A percentile compares a stretch with the other conserved stretches of the same genome.
Conservation (phyloP, 2,329 filamentous ascomycete genomes). For the Colletotrichum sp. region DNA sequence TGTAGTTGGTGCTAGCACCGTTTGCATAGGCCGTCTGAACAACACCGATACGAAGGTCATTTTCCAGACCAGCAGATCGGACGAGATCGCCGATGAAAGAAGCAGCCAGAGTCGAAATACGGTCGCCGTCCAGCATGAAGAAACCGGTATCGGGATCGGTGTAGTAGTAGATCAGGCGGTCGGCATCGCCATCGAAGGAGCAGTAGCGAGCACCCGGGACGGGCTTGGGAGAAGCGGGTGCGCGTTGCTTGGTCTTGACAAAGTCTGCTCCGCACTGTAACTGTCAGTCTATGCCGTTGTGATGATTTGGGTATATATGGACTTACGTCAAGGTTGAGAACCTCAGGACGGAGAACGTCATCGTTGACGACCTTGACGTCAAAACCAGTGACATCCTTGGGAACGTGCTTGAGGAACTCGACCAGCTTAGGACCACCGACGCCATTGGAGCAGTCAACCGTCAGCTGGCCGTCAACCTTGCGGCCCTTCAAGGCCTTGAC, state of each 20-base stretch:
- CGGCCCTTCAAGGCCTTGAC: constrained; percentile 80
- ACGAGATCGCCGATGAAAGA: constrained; percentile 92
- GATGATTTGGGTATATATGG: not conserved
- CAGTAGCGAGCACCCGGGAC: constrained; percentile 79
- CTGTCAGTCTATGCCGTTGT: not conserved
- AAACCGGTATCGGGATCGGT: constrained; percentile 82
- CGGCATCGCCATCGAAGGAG: constrained; percentile 93
- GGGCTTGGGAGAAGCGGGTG: constrained; percentile 82
- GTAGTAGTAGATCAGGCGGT: constrained; percentile 96
- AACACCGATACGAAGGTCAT: constrained; percentile 88
- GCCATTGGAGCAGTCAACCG: constrained; percentile 95
- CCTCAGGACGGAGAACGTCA: constrained; percentile 87
- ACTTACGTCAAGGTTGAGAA: constrained; percentile 84
- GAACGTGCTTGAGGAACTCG: constrained; percentile 85
- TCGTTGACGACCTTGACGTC: constrained; percentile 92
- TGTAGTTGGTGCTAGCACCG: constrained; percentile 90
- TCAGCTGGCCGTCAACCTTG: constrained; percentile 75
- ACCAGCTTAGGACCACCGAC: constrained; percentile 91
- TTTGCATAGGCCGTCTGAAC: constrained; percentile 99
- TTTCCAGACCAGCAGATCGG: constrained; percentile 76
- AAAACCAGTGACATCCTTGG: constrained; percentile 71
- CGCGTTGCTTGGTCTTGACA: constrained; percentile 95
- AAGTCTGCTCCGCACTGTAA: constrained; percentile 88
- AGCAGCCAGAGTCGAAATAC: constrained; percentile 92
- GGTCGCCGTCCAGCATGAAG: constrained; percentile 93